Evolutionary conservation across 768 basidiomycete genomes (phyloP), one percentile per base, ranked within the genome.

Genomic region (Trametes elegans): DNA sequence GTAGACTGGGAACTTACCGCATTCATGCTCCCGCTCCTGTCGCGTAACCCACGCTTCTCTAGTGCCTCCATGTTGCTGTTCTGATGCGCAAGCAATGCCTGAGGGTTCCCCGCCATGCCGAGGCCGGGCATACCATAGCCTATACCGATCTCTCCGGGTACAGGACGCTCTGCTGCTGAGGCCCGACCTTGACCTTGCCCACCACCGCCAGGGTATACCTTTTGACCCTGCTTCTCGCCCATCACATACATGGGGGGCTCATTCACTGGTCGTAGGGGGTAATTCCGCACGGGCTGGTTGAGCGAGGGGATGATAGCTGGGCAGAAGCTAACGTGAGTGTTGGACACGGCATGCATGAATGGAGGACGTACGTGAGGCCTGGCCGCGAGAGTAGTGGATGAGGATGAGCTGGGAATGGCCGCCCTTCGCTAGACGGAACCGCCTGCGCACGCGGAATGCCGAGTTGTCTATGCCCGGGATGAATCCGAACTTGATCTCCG

Each of bases 401-500:
- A 93, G 80, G 16, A 85, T 76, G n/a, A 92, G 78, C 49, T 83
- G 80, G 0, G 84, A 79, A 62, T 88, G 82, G 0, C 88, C 88
- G 26, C 88, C 88, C 66, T 88, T 90, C 38, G 71, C 57, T 32
- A 93, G 75, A 32, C 90, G 83, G 66, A 80, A 93, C 6, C 88
- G 82, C 44, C 88, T 74, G 43, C 91, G 79, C 42, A 83, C 66
- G 14, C 90, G 83, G 69, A 78, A 87, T 27, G 91, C 90, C 55
- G 66, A 73, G 8, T 73, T 65, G 59, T 93, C 90, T 38, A 73
- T 72, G 36, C 78, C 79, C 14, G 90, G 90, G n/a, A 88, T 69
- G 67, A 90, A 93, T 2, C 91, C 90, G 62, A 71, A 84, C 66
- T 87, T 90, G 24, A 79, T 69, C 68, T 93, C 90, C 51, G 74